Conservation (phyloP, 768 basidiomycete species). For the Wakefieldia striispora region DNA sequence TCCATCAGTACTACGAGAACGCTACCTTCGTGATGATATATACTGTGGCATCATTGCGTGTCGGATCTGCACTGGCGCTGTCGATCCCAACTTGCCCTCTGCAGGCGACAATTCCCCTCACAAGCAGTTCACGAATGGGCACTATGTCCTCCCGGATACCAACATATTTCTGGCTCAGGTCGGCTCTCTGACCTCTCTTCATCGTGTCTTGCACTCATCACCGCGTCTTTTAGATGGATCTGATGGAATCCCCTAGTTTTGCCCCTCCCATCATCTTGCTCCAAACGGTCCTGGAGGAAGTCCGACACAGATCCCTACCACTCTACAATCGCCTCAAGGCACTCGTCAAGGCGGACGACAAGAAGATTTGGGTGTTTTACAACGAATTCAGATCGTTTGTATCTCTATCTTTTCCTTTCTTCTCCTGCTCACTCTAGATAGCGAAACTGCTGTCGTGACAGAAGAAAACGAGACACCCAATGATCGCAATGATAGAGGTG, state of each 20-base stretch:
- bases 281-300: slow-evolving; percentile 96
- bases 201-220: slow-evolving; percentile 1
- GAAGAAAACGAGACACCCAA: slow-evolving; percentile 84
- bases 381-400: slow-evolving; percentile 83
- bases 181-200: neutral
- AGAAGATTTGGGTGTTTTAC: slow-evolving; percentile 81
- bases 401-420: neutral
- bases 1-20: slow-evolving; percentile 76
- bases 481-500: slow-evolving; percentile 93
- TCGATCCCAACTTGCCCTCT: slow-evolving; percentile 51
- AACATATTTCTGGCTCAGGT: slow-evolving; percentile 92
- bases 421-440: slow-evolving; percentile 25
- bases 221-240: slow-evolving; percentile 71
- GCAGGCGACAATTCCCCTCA: slow-evolving; percentile 60
- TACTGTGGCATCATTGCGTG: slow-evolving; percentile 81
- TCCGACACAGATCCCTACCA: slow-evolving; percentile 89
- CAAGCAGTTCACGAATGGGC: slow-evolving; percentile 57
- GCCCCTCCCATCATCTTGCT: slow-evolving; percentile 81
- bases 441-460: slow-evolving; percentile 77
- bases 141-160: slow-evolving; percentile 89
- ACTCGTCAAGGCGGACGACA: slow-evolving; percentile 81
- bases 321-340: slow-evolving; percentile 90
- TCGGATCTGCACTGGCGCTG: slow-evolving; percentile 48
- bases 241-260: slow-evolving; percentile 78
- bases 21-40: slow-evolving; percentile 92